Evolutionary conservation across 768 basidiomycete species (phyloP).

Genomic region (Piloderma croceum): DNA sequence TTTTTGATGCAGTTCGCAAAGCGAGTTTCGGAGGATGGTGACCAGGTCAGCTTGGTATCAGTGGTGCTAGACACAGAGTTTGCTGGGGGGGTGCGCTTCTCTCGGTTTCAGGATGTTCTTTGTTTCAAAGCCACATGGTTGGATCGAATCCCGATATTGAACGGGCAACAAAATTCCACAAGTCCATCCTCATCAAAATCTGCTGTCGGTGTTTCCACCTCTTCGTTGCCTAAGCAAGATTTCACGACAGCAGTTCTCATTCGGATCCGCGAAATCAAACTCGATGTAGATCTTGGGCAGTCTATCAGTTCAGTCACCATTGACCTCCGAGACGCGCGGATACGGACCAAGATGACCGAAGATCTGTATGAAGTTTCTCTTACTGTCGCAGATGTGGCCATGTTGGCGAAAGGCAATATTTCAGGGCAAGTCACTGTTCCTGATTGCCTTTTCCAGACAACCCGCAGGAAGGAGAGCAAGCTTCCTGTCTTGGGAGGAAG

Average conservation of each 20-base stretch:
- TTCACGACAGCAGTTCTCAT: conserved; percentile 62
- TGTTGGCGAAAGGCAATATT: conserved; percentile 61
- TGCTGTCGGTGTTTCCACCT: conserved; percentile 14
- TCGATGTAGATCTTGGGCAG: conserved; percentile 81
- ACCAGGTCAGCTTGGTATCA: conserved; percentile 53
- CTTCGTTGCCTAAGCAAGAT: conserved; percentile 29
- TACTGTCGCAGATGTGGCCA: conserved; percentile 45
- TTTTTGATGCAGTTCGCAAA: conserved; percentile 73
- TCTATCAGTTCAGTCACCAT: conserved; percentile 72
- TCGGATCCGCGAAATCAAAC: conserved; percentile 64
- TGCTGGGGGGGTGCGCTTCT: conserved; percentile 71
- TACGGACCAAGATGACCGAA: conserved; percentile 65
- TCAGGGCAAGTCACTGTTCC: conserved; percentile 65
- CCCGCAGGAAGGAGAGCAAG: conserved; percentile 46
- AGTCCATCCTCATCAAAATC: conserved; percentile 18
- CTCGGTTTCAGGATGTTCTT: conserved; percentile 84
- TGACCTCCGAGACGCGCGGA: conserved; percentile 53
- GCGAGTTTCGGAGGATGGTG: conserved; percentile 31
- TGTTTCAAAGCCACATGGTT: conserved; percentile 96
- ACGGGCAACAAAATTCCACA: conserved; percentile 32
- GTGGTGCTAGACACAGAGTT: conserved; percentile 83
- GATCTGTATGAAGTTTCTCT: conserved; percentile 57
- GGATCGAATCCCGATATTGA: conserved; percentile 77
- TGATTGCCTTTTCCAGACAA: conserved; percentile 71
- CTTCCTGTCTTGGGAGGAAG: conserved; percentile 24